Base-by-base conservation (phyloP, 2,329 filamentous ascomycete genomes). In the Ceratocystis papillata region DNA sequence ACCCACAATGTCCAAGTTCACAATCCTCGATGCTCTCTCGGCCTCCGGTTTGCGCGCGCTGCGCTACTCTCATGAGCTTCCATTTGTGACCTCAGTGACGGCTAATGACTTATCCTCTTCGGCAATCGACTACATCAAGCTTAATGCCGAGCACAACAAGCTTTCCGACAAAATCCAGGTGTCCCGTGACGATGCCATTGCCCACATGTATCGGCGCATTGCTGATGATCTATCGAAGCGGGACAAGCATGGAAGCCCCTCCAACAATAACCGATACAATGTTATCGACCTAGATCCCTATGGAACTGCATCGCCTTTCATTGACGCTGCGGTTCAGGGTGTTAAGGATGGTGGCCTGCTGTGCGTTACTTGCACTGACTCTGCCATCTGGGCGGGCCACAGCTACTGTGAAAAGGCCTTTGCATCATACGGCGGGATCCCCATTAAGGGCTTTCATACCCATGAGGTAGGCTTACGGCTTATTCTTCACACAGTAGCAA, bases 201-300 rank as follows among this genome's bases (percentile, higher is more conserved):
- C 85, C 3, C 90, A 96, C 75, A 97, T 99, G 93, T 96, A 97
- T 75, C 81, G 82, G 68, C 78, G 84, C 64, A 79, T 88, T 59
- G 82, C 84, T 5, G 76, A 80, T 46, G 80, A 81, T 65, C 73
- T 81, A 45, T 75, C 80, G 57, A 73, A 76, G 65, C 70, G 75
- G 57, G 75, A 78, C 68, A 72, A 76, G 67, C 70, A 73, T 25
- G 74, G 77, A 68, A 75, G 75, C 63, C 74, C 76, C 1, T 71
- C 73, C 59, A 76, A 74, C 63, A 73, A 75, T 41, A 77, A 78
- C 69, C 81, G 85, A 72, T 99, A 96, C 74, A 90, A 97, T 74
- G 92, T 96, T 25, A 94, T 99, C 69, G 94, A 99, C 74, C 82
- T 99, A 37, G 94, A 99, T 74, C 94, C 94, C 0, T 99, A 99